Evolutionary conservation across 2,329 filamentous ascomycete genomes (phyloP).

Genomic region (Decorospora gaudefroyi): DNA sequence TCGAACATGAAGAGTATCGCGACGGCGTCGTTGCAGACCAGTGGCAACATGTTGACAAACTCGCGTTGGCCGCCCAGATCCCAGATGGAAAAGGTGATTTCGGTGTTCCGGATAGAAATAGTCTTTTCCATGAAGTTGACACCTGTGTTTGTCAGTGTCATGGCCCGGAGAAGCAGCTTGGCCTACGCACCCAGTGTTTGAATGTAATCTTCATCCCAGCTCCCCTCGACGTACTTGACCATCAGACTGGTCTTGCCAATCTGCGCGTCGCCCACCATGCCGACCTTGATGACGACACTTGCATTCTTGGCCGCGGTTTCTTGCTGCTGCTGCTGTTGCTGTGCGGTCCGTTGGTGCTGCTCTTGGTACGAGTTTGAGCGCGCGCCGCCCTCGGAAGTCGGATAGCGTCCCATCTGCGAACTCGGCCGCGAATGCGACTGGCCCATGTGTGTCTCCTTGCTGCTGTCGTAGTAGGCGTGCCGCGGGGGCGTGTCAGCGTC

Average conservation of each 20-base stretch:
- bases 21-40: constrained; percentile 99
- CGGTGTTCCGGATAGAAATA: constrained; percentile 97
- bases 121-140: constrained; percentile 99
- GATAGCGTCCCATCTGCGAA: constrained; percentile 56
- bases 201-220: constrained; percentile 99
- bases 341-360: constrained; percentile 52
- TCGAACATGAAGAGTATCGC: constrained; percentile 99
- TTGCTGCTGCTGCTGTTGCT: constrained; percentile 27
- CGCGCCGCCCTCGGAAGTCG: constrained; percentile 50
- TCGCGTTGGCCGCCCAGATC: constrained; percentile 96
- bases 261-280: constrained; percentile 98
- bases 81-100: constrained; percentile 99
- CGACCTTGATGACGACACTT: constrained; percentile 96
- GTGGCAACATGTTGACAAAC: constrained; percentile 98
- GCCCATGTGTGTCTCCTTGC: constrained; percentile 43
- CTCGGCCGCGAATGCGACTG: constrained; percentile 53
- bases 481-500: constrained; percentile 54
- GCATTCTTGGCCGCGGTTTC: constrained; percentile 54
- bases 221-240: constrained; percentile 99
- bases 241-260: constrained; percentile 99
- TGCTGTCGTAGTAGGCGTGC: constrained; percentile 40
- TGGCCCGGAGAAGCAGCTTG: background rate
- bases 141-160: constrained; percentile 55
- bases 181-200: constrained; percentile 76
- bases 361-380: constrained; percentile 53